A percentile compares a stretch with the other conserved stretches of the same genome.
phyloP scores from a whole-genome alignment of 306 rosid species.

The Cucumis hystrix region DNA sequence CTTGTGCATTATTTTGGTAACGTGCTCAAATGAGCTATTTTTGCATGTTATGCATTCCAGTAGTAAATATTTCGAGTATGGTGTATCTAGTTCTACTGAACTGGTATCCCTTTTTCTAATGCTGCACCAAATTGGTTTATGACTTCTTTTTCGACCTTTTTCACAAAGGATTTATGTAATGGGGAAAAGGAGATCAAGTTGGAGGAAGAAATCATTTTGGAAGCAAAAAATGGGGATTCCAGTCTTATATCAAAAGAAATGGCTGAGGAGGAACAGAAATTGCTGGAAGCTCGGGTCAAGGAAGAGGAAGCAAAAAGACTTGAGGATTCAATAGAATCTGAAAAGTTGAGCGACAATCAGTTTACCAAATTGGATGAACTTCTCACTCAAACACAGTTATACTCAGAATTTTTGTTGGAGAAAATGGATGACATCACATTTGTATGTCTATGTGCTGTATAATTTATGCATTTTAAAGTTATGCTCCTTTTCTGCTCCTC shows the following conservation, averaged over 20 bases:
- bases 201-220: constrained; percentile 23
- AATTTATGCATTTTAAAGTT: not conserved
- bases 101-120: not conserved
- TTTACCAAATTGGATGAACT: constrained; percentile 87
- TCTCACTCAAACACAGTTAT: constrained; percentile 68
- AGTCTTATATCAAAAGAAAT: constrained; percentile 25
- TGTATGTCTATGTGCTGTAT: constrained; percentile 21
- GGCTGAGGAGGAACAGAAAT: constrained; percentile 49
- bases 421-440: constrained; percentile 84
- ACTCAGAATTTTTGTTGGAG: constrained; percentile 73
- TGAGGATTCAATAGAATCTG: constrained; percentile 17
- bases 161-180: constrained; percentile 32
- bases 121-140: not conserved
- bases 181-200: constrained; percentile 21
- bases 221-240: constrained; percentile 28
- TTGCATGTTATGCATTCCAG: not conserved
- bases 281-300: constrained; percentile 41
- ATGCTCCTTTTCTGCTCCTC: not conserved
- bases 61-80: not conserved
- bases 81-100: not conserved
- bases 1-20: not conserved
- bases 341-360: constrained; percentile 40
- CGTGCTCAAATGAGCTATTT: not conserved
- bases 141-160: not conserved
- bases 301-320: constrained; percentile 34